Conservation (phyloP, 805 yeast genomes). For the Teunomyces pallodes region DNA sequence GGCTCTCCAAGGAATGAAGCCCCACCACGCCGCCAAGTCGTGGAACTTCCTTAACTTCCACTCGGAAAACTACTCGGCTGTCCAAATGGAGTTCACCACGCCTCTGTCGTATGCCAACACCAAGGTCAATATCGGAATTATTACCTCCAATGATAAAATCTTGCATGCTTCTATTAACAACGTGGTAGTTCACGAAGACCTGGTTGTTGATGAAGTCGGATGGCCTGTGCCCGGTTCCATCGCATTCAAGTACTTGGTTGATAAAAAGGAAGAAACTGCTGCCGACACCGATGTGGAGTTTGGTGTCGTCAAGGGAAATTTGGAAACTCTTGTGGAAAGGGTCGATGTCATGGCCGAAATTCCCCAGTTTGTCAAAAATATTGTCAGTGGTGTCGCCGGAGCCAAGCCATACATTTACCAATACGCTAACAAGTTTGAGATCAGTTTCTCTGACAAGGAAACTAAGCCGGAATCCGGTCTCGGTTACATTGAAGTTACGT, state of each 20-base stretch:
- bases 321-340: conserved; percentile 71
- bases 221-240: conserved; percentile 85
- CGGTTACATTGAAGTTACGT: conserved; percentile 79
- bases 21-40: conserved; percentile 95
- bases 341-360: conserved; percentile 98
- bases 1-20: conserved; percentile 99
- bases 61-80: conserved; percentile 67
- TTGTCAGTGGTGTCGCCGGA: conserved; percentile 93
- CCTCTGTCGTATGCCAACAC: conserved; percentile 86
- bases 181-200: conserved; percentile 52
- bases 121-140: conserved; percentile 74
- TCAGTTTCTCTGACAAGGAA: conserved; percentile 43
- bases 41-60: conserved; percentile 96
- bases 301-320: conserved; percentile 58
- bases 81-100: conserved; percentile 93
- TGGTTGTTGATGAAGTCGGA: conserved; percentile 70
- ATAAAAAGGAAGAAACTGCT: conserved; percentile 44
- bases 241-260: conserved; percentile 51
- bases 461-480: conserved; percentile 54
- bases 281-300: conserved; percentile 43
- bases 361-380: conserved; percentile 88
- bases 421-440: conserved; percentile 63
- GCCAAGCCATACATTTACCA: conserved; percentile 97
- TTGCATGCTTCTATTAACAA: conserved; percentile 65
- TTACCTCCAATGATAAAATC: conserved; percentile 63